Evolutionary conservation across 2,329 filamentous ascomycete genomes (phyloP).

Genomic region (Penicillium aurantiogriseum): DNA sequence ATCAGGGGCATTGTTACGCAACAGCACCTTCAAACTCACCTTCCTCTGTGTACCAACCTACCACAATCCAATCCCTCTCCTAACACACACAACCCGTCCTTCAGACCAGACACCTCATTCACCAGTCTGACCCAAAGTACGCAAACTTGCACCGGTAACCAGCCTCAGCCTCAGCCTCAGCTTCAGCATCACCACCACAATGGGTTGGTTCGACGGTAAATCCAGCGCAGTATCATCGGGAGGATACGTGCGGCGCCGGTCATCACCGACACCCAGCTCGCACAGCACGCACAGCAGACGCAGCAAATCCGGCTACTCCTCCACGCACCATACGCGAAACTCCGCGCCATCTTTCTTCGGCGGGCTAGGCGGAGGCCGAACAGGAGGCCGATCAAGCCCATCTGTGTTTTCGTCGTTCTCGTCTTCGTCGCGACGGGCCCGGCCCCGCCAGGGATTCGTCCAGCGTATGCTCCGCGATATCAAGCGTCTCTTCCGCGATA

Average conservation of each 20-base stretch:
- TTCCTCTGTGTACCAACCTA: not conserved
- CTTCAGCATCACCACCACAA: slow-evolving; percentile 20
- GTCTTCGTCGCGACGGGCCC: slow-evolving; percentile 73
- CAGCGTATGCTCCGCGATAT: slow-evolving; percentile 71
- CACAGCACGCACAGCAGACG: slow-evolving; percentile 38
- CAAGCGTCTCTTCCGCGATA: slow-evolving; percentile 74
- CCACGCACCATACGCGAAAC: slow-evolving; percentile 38
- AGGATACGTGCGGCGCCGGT: slow-evolving; percentile 31
- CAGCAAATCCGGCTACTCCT: slow-evolving; percentile 37
- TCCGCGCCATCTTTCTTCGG: slow-evolving; percentile 50
- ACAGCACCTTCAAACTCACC: not conserved
- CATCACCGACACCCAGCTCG: slow-evolving; percentile 23
- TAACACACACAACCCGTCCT: not conserved
- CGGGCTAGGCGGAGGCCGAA: slow-evolving; percentile 35
- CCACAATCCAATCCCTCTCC: not conserved
- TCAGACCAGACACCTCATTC: not conserved
- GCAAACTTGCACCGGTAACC: not conserved
- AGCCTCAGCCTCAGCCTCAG: not conserved
- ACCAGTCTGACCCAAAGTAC: not conserved
- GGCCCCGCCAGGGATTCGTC: slow-evolving; percentile 75
- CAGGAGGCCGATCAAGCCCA: slow-evolving; percentile 36
- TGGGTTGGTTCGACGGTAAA: slow-evolving; percentile 50
- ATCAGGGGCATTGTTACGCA: not conserved
- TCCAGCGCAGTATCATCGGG: slow-evolving; percentile 32
- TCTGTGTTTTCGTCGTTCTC: slow-evolving; percentile 59